These are phyloP conservation scores for Sordariomycetes sp. DNA, from an alignment of 2,329 filamentous ascomycete species.

Conservation along the genomic window DNA sequence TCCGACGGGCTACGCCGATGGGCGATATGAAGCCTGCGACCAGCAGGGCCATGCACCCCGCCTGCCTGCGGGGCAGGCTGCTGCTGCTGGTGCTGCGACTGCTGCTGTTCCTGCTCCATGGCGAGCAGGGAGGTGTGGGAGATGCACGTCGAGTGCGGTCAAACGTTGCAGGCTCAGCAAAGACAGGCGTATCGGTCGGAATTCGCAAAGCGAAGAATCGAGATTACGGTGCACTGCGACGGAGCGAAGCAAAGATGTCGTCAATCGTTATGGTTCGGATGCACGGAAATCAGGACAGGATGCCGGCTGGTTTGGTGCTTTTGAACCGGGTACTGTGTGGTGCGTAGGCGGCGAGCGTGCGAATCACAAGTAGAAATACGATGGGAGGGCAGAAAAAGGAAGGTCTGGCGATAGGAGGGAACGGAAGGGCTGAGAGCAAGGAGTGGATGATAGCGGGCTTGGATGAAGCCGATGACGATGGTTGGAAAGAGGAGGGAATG, in stretches of 20 bases:
- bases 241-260: no score
- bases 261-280: neutral
- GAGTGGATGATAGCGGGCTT: constrained; percentile 19
- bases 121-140: constrained; percentile 26
- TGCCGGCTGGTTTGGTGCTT: neutral
- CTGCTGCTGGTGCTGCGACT: constrained; percentile 45
- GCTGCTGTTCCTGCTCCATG: constrained; percentile 44
- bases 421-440: constrained; percentile 18
- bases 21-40: constrained; percentile 90
- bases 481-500: constrained; percentile 11
- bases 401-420: constrained; percentile 17
- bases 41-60: constrained; percentile 62
- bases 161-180: neutral
- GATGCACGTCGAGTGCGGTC: constrained; percentile 34
- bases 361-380: neutral
- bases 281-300: neutral
- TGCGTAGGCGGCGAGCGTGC: neutral
- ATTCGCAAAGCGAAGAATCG: constrained; percentile 1
- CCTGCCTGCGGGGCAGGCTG: constrained; percentile 34
- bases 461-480: constrained; percentile 8
- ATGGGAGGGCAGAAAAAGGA: constrained; percentile 17
- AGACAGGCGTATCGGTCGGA: constrained; percentile 1
- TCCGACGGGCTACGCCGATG: constrained; percentile 95
- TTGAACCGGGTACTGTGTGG: neutral
- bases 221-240: neutral